phyloP scores from a whole-genome alignment of 2,329 filamentous ascomycete species.

The Onygenales sp. region DNA sequence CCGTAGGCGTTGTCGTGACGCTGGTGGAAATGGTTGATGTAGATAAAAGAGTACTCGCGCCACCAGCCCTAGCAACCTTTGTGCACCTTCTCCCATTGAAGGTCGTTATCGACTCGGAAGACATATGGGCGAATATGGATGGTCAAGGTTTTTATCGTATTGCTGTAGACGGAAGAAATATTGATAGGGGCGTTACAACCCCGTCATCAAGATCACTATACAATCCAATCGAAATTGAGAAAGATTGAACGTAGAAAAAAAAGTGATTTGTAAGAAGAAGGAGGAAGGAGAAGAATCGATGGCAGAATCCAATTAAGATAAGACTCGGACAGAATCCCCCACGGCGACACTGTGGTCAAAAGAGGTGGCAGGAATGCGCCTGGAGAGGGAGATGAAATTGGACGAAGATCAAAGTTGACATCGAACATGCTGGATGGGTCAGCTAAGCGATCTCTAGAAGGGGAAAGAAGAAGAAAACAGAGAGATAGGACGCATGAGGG shows the following conservation, averaged over 20 bases:
- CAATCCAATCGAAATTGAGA: too few relatives aligned
- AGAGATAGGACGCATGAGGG: neutral
- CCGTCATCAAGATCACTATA: too few relatives aligned
- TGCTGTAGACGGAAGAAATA: too few relatives aligned
- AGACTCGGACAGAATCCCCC: neutral
- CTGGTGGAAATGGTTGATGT: neutral
- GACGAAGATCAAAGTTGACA: neutral
- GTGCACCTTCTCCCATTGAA: slow-evolving; percentile 18
- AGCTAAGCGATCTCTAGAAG: neutral
- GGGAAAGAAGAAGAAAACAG: neutral
- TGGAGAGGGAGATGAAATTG: neutral
- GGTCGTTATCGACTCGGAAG: slow-evolving; percentile 16
- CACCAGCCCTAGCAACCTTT: slow-evolving; percentile 13
- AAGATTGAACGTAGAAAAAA: too few relatives aligned
- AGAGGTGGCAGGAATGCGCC: neutral
- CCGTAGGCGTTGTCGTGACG: too few relatives aligned
- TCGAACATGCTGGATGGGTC: neutral
- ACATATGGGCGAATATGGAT: slow-evolving; percentile 18
- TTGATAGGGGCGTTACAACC: too few relatives aligned
- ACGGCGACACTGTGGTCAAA: neutral
- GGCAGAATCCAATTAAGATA: neutral
- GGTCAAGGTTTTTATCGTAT: neutral
- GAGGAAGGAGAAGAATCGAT: slow-evolving; percentile 1
- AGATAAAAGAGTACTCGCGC: slow-evolving; percentile 1
- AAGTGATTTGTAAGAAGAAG: neutral